Conservation (phyloP, 2,329 filamentous ascomycete genomes). For the Aspergillus pseudoglaucus region DNA sequence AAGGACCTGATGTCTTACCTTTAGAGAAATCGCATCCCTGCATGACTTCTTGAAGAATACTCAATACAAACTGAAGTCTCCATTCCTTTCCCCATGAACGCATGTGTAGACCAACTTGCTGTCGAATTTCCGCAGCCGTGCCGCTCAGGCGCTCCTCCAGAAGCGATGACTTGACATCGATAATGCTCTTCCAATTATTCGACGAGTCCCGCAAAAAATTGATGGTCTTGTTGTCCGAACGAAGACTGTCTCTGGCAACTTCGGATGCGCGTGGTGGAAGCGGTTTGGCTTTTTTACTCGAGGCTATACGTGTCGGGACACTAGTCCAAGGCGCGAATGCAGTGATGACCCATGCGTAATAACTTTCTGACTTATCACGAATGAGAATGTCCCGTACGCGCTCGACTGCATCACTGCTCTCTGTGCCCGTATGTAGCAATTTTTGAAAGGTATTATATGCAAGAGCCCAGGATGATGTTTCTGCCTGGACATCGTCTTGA, state of each 20-base stretch:
- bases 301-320: slow-evolving; percentile 32
- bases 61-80: slow-evolving; percentile 33
- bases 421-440: slow-evolving; percentile 33
- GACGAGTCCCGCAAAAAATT: slow-evolving; percentile 61
- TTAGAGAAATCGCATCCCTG: slow-evolving; percentile 20
- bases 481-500: slow-evolving; percentile 47
- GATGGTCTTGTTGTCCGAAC: slow-evolving; percentile 67
- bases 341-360: slow-evolving; percentile 69
- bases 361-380: slow-evolving; percentile 58
- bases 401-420: slow-evolving; percentile 29
- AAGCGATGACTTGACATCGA: slow-evolving; percentile 47
- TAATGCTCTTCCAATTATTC: slow-evolving; percentile 58
- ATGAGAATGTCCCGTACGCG: slow-evolving; percentile 48
- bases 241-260: slow-evolving; percentile 71
- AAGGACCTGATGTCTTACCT: slow-evolving; percentile 18
- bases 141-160: slow-evolving; percentile 20
- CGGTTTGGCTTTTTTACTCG: slow-evolving; percentile 43
- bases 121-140: slow-evolving; percentile 28
- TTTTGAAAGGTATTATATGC: slow-evolving; percentile 59
- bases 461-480: slow-evolving; percentile 54
- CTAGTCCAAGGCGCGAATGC: slow-evolving; percentile 68
- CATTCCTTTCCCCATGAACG: slow-evolving; percentile 34
- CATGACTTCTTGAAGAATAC: slow-evolving; percentile 36
- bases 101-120: slow-evolving; percentile 30
- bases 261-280: slow-evolving; percentile 55